These are phyloP conservation scores for Noccaea caerulescens DNA, from an alignment of 345 rosid species.

Conservation along the genomic window DNA sequence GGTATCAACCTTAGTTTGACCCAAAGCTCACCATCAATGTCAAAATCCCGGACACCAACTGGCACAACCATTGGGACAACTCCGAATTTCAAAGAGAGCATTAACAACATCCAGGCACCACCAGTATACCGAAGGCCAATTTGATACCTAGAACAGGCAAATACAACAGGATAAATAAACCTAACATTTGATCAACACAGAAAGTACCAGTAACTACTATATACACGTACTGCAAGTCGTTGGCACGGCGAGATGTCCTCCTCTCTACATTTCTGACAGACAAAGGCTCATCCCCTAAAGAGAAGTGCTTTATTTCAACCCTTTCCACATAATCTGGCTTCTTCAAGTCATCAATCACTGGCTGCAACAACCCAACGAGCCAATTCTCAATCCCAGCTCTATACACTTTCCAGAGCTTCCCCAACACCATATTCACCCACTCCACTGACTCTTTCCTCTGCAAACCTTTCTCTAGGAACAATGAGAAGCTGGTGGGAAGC, in stretches of 20 bases:
- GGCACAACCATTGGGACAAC: conserved; percentile 85
- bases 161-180: conserved; percentile 35
- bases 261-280: conserved; percentile 96
- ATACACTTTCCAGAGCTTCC: conserved; percentile 94
- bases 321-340: conserved; percentile 95
- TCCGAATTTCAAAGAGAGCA: conserved; percentile 86
- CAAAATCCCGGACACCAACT: conserved; percentile 91
- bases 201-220: not conserved
- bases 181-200: not conserved
- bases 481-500: conserved; percentile 61
- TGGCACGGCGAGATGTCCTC: conserved; percentile 85
- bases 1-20: conserved; percentile 93
- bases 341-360: conserved; percentile 90
- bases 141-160: conserved; percentile 69
- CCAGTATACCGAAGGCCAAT: conserved; percentile 97
- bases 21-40: conserved; percentile 99
- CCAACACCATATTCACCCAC: conserved; percentile 99
- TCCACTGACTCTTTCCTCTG: conserved; percentile 97
- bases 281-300: conserved; percentile 92
- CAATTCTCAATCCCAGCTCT: conserved; percentile 93
- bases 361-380: conserved; percentile 88
- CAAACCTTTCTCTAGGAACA: conserved; percentile 89
- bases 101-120: conserved; percentile 89
- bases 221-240: conserved; percentile 90
- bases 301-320: conserved; percentile 90